A percentile compares a stretch with the other conserved stretches of the same genome.
phyloP scores from a whole-genome alignment of 768 basidiomycete species.

The Serendipita vermifera region DNA sequence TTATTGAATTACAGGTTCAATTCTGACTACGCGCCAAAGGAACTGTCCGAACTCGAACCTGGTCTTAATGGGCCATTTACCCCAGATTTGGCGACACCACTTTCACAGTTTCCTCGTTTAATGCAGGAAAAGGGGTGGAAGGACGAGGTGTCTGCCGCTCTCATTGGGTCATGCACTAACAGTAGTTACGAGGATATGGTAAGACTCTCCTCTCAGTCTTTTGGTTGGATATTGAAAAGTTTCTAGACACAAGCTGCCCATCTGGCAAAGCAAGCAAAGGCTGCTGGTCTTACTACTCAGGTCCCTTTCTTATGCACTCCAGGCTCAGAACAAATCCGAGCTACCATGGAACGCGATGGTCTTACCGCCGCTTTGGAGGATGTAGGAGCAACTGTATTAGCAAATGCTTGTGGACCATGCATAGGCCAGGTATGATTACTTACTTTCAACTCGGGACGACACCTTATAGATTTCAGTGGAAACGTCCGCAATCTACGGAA shows the following conservation, averaged over 20 bases:
- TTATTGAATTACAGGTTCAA: not conserved
- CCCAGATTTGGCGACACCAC: conserved; percentile 86
- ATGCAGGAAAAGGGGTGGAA: conserved; percentile 84
- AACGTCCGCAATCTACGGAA: conserved; percentile 49
- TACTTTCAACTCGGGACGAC: not conserved
- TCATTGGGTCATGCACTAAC: conserved; percentile 99
- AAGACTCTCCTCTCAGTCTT: conserved; percentile 6
- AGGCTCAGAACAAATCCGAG: conserved; percentile 91
- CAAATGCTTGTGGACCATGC: conserved; percentile 97
- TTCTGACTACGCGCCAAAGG: conserved; percentile 33
- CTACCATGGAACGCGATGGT: conserved; percentile 91
- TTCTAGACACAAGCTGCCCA: conserved; percentile 78
- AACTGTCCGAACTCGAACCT: conserved; percentile 79
- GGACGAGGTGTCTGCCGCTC: conserved; percentile 75
- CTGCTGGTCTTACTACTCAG: conserved; percentile 62
- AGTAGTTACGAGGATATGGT: conserved; percentile 97
- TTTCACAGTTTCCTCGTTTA: conserved; percentile 76
- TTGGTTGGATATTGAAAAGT: conserved; percentile 4
- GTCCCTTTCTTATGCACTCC: conserved; percentile 82
- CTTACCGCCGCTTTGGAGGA: conserved; percentile 69
- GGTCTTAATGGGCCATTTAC: conserved; percentile 96
- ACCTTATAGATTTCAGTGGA: conserved; percentile 59
- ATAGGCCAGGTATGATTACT: conserved; percentile 66
- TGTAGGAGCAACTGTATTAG: conserved; percentile 88
- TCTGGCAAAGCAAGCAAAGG: conserved; percentile 78